Evolutionary conservation across 225 moss, liverwort and hornwort species (phyloP), one percentile per base, ranked within the genome.

Genomic region (Marchantia polymorpha): DNA sequence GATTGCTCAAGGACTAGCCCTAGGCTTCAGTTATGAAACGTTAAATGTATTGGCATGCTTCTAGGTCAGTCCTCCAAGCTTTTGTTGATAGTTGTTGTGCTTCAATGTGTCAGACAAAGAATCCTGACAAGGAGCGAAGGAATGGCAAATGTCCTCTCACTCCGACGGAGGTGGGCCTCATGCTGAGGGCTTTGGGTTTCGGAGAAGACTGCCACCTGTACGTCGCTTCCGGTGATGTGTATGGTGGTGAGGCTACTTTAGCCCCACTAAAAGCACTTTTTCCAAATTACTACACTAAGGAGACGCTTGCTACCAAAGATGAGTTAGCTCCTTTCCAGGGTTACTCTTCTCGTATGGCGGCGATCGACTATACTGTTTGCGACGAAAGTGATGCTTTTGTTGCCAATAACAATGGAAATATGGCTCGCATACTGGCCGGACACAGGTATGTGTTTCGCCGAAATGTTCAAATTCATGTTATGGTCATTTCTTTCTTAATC

Each of bases 301-400:
- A 91, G 15, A 84, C 86, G 11, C 77, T 99, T 51, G 78, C 86
- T 61, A 85, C 30, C 30, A 83, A 80, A 74, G 65, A 79, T 69
- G 95, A 99, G 83, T 75, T 95, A 27, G 52, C 69, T 63, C 85
- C 86, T 26, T 99, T 92, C 81, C 79, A 80, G 61, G 80, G 72
- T 11, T 93, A 88, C 81, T 92, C 99, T 39, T 99, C 99, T 39
- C 92, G 92, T 78, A 89, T 99, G 93, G 99, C 99, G 51, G 99
- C 99, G 39, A 92, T 99, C n/a, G 99, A 99, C 85, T 99, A 99
- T 71, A 92, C 93, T 72, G 99, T 95, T n/a, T 99, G 99, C 75
- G 95, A 91, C 52, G 85, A 92, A 79, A 99, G 99, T 83, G 87
- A 99, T 86, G 99, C 92, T 52, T 99, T 99, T 87, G 99, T 93